Conservation (phyloP, 2,329 filamentous ascomycete genomes). For the Fusarium mexicanum region DNA sequence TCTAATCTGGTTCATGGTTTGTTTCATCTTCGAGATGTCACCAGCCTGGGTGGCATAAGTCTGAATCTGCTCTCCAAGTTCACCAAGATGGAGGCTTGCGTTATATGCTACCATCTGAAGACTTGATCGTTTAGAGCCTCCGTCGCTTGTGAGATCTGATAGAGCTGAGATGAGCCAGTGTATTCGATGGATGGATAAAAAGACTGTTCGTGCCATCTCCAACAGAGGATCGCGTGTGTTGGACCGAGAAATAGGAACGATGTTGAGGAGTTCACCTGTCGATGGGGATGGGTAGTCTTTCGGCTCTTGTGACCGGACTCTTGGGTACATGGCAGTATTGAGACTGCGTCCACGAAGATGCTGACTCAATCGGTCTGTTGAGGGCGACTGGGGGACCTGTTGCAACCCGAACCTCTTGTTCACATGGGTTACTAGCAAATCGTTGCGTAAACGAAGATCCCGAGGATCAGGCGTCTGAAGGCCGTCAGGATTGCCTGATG, state of each 20-base stretch:
- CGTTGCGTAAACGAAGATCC: neutral
- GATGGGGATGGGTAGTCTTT: fast-evolving
- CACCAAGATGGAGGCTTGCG: neutral
- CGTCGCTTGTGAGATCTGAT: neutral
- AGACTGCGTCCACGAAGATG: neutral
- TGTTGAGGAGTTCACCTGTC: neutral
- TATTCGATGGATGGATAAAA: neutral
- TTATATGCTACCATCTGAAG: neutral
- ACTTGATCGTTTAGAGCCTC: neutral
- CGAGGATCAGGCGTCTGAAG: neutral
- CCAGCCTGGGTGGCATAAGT: neutral
- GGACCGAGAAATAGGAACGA: neutral
- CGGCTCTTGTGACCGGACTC: neutral
- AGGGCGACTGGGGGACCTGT: neutral
- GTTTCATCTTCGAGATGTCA: neutral
- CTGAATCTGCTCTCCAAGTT: neutral
- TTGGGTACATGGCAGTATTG: neutral
- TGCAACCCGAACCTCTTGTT: neutral
- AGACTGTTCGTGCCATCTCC: neutral
- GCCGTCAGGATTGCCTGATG: neutral
- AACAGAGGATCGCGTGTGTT: neutral
- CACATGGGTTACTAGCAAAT: neutral
- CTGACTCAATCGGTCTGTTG: neutral
- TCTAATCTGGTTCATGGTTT: neutral
- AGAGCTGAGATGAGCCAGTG: neutral